Percentiles rank a stretch among this genome's conserved stretches.
These are phyloP conservation scores for Nannochloropsis limnetica DNA, from an alignment of 352 stramenopile genomes.

Conservation along the genomic window DNA sequence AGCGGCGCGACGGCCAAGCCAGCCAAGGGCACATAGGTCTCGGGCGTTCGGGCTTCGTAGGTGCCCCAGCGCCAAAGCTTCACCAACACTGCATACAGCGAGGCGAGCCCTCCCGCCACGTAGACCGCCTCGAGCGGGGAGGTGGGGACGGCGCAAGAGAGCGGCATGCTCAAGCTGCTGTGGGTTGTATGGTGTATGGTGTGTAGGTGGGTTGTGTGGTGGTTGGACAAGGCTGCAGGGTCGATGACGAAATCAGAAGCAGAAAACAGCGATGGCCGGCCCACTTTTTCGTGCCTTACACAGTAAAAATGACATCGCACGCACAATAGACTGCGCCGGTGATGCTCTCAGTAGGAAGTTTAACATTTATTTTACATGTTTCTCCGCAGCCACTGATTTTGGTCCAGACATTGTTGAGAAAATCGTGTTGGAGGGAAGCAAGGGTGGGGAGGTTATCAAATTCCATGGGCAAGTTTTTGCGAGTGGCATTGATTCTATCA, in stretches of 20 bases:
- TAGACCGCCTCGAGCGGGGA: not conserved
- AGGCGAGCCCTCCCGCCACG: conserved; percentile 7
- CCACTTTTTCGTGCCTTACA: too few relatives aligned
- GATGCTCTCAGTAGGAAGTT: not conserved
- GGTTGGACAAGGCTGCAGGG: not conserved
- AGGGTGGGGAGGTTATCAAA: too few relatives aligned
- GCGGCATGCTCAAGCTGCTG: not conserved
- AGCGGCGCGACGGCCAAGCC: not conserved
- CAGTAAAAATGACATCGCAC: not conserved
- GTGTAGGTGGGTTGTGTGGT: not conserved
- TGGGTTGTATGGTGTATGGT: not conserved
- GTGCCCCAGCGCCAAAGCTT: conserved; percentile 10
- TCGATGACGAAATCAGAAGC: not conserved
- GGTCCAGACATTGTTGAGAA: not conserved
- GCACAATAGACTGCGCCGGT: too few relatives aligned
- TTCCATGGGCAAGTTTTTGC: too few relatives aligned
- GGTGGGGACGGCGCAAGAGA: not conserved
- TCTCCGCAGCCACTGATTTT: not conserved
- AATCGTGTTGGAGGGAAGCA: not conserved
- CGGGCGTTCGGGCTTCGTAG: not conserved
- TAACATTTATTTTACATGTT: not conserved
- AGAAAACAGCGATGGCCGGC: not conserved
- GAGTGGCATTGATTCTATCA: too few relatives aligned
- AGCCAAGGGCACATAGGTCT: not conserved
- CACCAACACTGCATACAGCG: not conserved